These are phyloP conservation scores for Blepharisma undulans DNA, from an alignment of 169 alveolate genomes.

Conservation along the genomic window DNA sequence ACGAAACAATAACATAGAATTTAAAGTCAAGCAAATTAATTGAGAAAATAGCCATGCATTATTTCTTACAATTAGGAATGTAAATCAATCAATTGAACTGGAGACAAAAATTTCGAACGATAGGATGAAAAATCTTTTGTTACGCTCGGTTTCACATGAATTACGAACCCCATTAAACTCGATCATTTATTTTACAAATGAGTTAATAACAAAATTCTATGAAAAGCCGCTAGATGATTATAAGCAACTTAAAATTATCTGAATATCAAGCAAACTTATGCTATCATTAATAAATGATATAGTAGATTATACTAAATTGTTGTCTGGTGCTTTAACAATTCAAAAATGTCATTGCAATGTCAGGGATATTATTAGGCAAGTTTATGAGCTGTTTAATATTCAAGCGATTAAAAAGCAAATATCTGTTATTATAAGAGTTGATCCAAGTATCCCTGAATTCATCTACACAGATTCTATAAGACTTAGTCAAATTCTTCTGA, in stretches of 20 bases:
- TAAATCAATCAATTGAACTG: background rate
- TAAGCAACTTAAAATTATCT: background rate
- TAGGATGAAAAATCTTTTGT: background rate
- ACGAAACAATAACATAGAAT: background rate
- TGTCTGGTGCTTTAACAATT: background rate
- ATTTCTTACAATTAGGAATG: background rate
- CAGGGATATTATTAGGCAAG: background rate
- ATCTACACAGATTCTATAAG: background rate
- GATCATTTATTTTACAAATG: background rate
- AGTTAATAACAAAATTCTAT: background rate
- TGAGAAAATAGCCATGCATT: slow-evolving; percentile 1
- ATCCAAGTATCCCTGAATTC: background rate
- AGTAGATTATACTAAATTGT: background rate
- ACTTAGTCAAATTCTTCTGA: slow-evolving; percentile 12
- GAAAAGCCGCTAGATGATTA: background rate
- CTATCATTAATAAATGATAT: slow-evolving; percentile 16
- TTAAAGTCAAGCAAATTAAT: background rate
- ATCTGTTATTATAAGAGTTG: background rate
- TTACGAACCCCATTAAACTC: slow-evolving; percentile 5
- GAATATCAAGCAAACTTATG: background rate
- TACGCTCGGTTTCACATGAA: slow-evolving; percentile 5
- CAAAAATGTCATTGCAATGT: background rate
- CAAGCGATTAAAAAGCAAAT: background rate
- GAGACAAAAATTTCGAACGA: background rate
- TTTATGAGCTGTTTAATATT: background rate